These are phyloP conservation scores for Neltuma alba DNA, from an alignment of 306 rosid genomes.

Conservation along the genomic window DNA sequence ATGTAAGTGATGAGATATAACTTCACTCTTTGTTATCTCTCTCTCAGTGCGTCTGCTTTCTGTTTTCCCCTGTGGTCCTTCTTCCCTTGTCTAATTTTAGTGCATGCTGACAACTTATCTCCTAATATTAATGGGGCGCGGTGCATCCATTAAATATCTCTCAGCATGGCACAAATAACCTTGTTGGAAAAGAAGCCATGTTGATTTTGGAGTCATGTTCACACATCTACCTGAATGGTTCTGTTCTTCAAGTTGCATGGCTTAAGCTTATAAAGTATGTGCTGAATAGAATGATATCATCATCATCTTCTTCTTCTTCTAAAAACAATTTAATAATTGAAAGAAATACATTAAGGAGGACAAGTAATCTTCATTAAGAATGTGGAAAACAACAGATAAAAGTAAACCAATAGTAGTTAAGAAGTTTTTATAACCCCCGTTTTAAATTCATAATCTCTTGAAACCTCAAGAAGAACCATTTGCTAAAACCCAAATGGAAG, in stretches of 20 bases:
- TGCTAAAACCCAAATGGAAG: neutral
- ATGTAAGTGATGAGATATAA: slow-evolving; percentile 45
- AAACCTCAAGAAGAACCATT: neutral
- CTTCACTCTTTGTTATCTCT: slow-evolving; percentile 38
- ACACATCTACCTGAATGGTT: slow-evolving; percentile 19
- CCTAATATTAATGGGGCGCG: slow-evolving; percentile 22
- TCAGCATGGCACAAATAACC: neutral
- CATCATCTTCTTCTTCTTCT: neutral
- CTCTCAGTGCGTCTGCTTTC: slow-evolving; percentile 36
- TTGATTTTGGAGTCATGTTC: slow-evolving; percentile 19
- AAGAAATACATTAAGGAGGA: neutral
- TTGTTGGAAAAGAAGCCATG: slow-evolving; percentile 4
- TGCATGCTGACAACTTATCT: slow-evolving; percentile 30
- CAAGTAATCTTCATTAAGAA: neutral
- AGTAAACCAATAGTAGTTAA: neutral
- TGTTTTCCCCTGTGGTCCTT: slow-evolving; percentile 33
- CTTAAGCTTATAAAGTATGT: neutral
- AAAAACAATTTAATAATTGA: neutral
- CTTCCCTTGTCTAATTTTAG: slow-evolving; percentile 22
- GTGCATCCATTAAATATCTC: slow-evolving; percentile 16
- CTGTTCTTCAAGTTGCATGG: slow-evolving; percentile 8
- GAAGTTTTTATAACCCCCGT: neutral
- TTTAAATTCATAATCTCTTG: neutral
- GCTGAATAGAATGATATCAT: slow-evolving; percentile 11
- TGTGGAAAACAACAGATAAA: neutral